Evolutionary conservation across 768 basidiomycete genomes (phyloP), one percentile per base, ranked within the genome.

Genomic region (Mycena leptocephala): DNA sequence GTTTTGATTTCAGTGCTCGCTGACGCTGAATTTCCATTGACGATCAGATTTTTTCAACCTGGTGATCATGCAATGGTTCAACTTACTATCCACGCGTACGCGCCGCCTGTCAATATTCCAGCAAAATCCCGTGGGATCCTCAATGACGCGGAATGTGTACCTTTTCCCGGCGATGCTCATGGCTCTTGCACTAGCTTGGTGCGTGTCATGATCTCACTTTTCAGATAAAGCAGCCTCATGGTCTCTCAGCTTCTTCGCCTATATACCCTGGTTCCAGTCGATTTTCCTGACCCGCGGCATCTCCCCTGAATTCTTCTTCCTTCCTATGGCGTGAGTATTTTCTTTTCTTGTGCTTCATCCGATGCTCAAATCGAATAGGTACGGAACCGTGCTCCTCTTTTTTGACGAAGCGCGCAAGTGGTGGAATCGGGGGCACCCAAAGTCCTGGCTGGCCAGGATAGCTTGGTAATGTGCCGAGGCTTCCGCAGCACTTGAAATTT

Each of bases 41-140:
- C 7, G 18, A 37, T 51, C 8, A 80, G 80, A 88, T 73, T 89
- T 88, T 81, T 88, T 89, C 79, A 87, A 88, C 22, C 82, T 92
- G 8, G 86, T 91, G 43, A 84, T 91, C 67, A 92, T 92, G 90
- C 93, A 93, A 83, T 92, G 88, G 88, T 90, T 90, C 43, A 92
- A 91, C 77, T 84, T 93, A 10, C 85, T 93, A 24, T 85, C 91
- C 0, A 90, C 90, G 0, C 89, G 92, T 26, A 90, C 90, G 11
- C 88, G 92, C 28, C 86, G 86, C 20, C 86, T 91, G 24, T 89
- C 89, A 28, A 86, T 92, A 43, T 86, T 93, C 83, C 89, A 91
- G 76, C 89, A 90, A 46, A 89, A 89, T 46, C 92, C 92, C 2
- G 70, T 77, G 1, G 78, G 79, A 14, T 70, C 78, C 3, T 61